phyloP scores from a whole-genome alignment of 331 rosid genomes.

The Erythrophleum ivorense region DNA sequence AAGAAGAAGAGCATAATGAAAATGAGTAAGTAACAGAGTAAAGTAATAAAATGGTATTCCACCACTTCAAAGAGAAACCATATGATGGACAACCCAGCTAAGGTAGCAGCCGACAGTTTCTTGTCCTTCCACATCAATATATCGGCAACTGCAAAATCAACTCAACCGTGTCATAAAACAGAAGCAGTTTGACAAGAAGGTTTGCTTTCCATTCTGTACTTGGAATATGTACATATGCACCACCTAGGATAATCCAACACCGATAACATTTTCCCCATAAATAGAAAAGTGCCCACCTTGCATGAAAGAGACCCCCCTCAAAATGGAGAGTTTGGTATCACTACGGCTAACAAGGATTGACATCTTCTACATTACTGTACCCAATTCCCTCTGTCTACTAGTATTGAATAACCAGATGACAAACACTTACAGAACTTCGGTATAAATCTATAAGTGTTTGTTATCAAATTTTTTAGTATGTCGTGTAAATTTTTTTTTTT shows the following conservation, averaged over 20 bases:
- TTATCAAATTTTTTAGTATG: too few species aligned
- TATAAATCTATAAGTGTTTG: too few species aligned
- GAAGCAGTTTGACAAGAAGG: not conserved
- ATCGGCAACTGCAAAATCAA: constrained; percentile 67
- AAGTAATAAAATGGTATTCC: constrained; percentile 61
- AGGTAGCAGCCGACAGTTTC: constrained; percentile 49
- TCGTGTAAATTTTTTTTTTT: too few species aligned
- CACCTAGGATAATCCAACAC: not conserved
- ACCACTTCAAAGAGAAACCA: constrained; percentile 69
- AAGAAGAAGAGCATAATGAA: constrained; percentile 54
- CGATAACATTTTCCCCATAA: too few species aligned
- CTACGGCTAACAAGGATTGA: not conserved
- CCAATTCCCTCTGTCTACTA: too few species aligned
- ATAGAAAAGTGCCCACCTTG: too few species aligned
- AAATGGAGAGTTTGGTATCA: not conserved
- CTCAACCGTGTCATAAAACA: not conserved
- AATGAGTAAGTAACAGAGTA: constrained; percentile 60
- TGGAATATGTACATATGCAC: constrained; percentile 5
- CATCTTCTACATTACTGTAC: too few species aligned
- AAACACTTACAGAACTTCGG: too few species aligned
- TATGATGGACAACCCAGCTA: constrained; percentile 49
- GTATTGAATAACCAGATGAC: too few species aligned
- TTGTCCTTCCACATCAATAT: constrained; percentile 67
- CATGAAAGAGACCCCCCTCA: not conserved
- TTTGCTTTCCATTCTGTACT: not conserved